Conservation (phyloP, 2,329 filamentous ascomycete species). For the Huntiella savannae region DNA sequence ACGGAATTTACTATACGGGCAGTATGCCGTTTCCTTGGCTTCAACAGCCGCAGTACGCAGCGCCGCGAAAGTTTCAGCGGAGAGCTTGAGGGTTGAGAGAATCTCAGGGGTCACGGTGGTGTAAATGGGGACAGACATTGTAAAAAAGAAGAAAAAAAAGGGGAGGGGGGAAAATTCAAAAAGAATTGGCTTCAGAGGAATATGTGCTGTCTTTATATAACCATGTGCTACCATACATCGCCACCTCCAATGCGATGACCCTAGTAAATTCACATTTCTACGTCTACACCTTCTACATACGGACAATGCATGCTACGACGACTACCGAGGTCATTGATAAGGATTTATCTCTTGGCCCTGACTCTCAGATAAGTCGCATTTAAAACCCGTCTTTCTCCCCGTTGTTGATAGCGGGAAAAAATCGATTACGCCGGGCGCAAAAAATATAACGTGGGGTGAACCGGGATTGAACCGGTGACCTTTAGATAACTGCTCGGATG, state of each 20-base stretch:
- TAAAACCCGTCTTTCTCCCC: too few relatives aligned
- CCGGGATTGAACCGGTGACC: conserved; percentile 8
- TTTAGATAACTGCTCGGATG: conserved; percentile 8
- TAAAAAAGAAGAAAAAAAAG: neutral
- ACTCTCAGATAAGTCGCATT: too few relatives aligned
- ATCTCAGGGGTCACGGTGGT: conserved; percentile 16
- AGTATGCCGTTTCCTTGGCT: conserved; percentile 68
- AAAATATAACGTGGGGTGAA: conserved; percentile 2
- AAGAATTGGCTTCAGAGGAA: too few relatives aligned
- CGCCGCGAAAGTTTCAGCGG: conserved; percentile 40
- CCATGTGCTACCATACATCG: too few relatives aligned
- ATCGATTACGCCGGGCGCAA: neutral
- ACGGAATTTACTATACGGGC: conserved; percentile 81
- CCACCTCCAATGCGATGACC: too few relatives aligned
- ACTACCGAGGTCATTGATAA: too few relatives aligned
- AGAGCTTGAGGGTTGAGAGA: conserved; percentile 26
- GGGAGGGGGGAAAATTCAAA: neutral
- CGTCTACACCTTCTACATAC: too few relatives aligned
- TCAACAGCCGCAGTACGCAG: conserved; percentile 44
- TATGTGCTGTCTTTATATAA: too few relatives aligned
- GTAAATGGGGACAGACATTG: conserved; percentile 13
- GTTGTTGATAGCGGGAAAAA: neutral
- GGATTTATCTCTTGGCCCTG: too few relatives aligned
- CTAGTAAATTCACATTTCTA: too few relatives aligned
- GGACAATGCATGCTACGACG: too few relatives aligned